Percentiles rank a stretch among this genome's conserved stretches.
phyloP scores from a whole-genome alignment of 148 eudicot genomes.

The Heliosperma pusillum region DNA sequence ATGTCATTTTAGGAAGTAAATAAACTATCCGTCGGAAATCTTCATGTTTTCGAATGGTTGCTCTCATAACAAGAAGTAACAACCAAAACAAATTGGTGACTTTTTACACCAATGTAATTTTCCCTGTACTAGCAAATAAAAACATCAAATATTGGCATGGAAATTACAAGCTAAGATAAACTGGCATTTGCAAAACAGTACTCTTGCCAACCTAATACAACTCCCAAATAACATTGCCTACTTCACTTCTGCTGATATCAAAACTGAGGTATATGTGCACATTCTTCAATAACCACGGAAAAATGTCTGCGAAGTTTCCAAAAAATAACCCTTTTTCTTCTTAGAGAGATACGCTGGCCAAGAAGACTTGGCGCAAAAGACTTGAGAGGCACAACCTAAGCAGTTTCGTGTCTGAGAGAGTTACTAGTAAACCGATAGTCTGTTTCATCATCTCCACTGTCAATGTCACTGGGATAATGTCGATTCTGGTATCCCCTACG shows the following conservation, averaged over 20 bases:
- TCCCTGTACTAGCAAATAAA: not conserved
- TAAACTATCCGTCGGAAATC: not conserved
- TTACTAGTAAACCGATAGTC: constrained; percentile 36
- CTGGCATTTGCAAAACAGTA: constrained; percentile 1
- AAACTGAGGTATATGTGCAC: constrained; percentile 29
- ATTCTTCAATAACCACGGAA: constrained; percentile 1
- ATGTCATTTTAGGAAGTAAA: not conserved
- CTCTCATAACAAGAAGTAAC: not conserved
- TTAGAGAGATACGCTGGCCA: not conserved
- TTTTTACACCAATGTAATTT: constrained; percentile 6
- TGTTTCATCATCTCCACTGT: constrained; percentile 82
- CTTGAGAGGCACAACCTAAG: constrained; percentile 31
- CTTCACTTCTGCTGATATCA: constrained; percentile 19
- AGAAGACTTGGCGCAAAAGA: constrained; percentile 45
- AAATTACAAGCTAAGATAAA: not conserved
- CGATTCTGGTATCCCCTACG: constrained; percentile 74
- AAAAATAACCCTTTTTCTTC: not conserved
- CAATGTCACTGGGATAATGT: constrained; percentile 38
- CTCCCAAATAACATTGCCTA: not conserved
- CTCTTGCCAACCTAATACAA: constrained; percentile 16
- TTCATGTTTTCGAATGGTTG: not conserved
- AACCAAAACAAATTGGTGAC: not conserved
- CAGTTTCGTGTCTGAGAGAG: constrained; percentile 24
- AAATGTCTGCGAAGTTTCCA: not conserved
- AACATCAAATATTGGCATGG: not conserved